These are phyloP conservation scores for Rauvolfia tetraphylla DNA, from an alignment of 257 asterid genomes.

Conservation along the genomic window DNA sequence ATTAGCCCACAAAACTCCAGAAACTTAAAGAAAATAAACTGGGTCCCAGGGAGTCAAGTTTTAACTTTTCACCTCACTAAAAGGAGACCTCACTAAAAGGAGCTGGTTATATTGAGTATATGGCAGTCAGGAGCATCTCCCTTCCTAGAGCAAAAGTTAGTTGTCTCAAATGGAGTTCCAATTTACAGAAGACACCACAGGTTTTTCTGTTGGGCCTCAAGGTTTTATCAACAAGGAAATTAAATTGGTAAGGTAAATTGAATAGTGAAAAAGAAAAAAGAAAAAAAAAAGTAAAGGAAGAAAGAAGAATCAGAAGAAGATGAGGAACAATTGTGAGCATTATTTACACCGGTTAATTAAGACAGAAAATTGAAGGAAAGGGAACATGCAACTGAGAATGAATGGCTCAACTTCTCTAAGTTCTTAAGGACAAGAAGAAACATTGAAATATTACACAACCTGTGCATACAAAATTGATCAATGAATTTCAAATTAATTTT, in stretches of 20 bases:
- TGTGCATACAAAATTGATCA: not conserved
- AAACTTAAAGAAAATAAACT: not conserved
- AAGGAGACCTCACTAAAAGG: conserved; percentile 11
- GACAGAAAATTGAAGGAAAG: not conserved
- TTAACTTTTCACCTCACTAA: not conserved
- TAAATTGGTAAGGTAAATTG: not conserved
- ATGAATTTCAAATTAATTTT: not conserved
- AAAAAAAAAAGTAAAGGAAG: too few relatives aligned
- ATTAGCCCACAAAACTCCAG: not conserved
- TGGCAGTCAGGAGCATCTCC: not conserved
- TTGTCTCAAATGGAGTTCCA: not conserved
- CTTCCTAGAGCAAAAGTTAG: not conserved
- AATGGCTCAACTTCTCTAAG: not conserved
- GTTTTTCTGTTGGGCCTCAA: not conserved
- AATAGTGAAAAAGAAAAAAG: not conserved
- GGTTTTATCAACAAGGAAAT: not conserved
- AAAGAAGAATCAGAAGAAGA: not conserved
- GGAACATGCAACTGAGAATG: not conserved
- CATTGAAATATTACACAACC: not conserved
- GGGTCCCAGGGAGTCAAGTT: not conserved
- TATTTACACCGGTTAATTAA: not conserved
- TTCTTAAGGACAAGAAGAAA: not conserved
- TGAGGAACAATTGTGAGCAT: not conserved
- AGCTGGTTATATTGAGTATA: not conserved
- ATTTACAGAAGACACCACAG: not conserved